Evolutionary conservation across 352 stramenopile species (phyloP), one percentile per base, ranked within the genome.

Genomic region (Pythium insidiosum): DNA sequence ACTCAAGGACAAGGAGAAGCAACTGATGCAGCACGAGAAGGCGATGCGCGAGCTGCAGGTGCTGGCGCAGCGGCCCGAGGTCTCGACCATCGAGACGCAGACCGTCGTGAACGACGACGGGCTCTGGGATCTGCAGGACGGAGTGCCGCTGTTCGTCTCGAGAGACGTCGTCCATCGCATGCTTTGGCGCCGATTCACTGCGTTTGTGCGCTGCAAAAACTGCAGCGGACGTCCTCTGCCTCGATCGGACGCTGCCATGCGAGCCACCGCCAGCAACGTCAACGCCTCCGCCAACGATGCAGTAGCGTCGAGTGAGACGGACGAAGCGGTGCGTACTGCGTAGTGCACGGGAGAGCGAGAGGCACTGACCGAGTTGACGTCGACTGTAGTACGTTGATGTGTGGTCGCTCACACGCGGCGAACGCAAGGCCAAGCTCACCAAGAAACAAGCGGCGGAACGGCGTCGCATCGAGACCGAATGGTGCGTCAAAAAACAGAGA

Each of bases 61-160:
- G 40, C 58, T 69, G n/a, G 39, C 29, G 18, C 53, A 19, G 18
- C 56, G 34, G 7, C 22, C 53, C 1, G 31, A 52, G 1, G 45
- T 52, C 5, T 44, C 52, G 4, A 63, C 49, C 0, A 46, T 35
- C 7, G 65, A 56, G 0, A 73, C 69, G 2, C 73, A 87, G 50
- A 87, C 73, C 0, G 53, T 72, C 47, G 69, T 85, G n/a, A 61
- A 83, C 28, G 73, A 85, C 39, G 73, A 89, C 46, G 77, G 77
- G 3, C 57, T 87, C 12, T 87, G 77, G 77, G 73, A 87, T 41
- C 54, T 62, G 18, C 64, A 81, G 61, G 76, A 89, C 20, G 71
- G 71, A 10, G 58, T 89, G 2, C 76, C 76, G 1, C 58, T 55
- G 19, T 83, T 65, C 42, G 73, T 87, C 5, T 84, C 71, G 1